These are phyloP conservation scores for Rhodotorula sp. DNA, from an alignment of 1,284 basidiomycete species.

Conservation along the genomic window DNA sequence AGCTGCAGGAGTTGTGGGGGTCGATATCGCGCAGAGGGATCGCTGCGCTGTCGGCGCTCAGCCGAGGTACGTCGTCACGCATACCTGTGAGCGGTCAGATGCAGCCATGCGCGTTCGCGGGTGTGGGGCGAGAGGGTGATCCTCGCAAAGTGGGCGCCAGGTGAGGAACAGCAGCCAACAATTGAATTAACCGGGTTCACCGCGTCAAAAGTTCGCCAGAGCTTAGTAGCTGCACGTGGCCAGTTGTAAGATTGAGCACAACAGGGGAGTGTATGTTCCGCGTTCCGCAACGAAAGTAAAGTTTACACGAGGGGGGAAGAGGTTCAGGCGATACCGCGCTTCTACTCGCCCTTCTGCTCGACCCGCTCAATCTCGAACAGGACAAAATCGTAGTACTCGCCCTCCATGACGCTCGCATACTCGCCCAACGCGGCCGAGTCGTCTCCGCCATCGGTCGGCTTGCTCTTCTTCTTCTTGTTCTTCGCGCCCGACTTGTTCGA, in stretches of 20 bases:
- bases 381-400: conserved; percentile 91
- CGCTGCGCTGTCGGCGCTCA: background rate
- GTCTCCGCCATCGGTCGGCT: conserved; percentile 44
- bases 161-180: too few species aligned
- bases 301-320: background rate
- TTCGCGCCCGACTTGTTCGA: conserved; percentile 52
- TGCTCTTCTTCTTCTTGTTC: conserved; percentile 51
- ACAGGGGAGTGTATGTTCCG: background rate
- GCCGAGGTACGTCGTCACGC: background rate
- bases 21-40: background rate
- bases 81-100: background rate
- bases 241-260: background rate
- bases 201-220: too few species aligned
- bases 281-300: background rate
- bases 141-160: too few species aligned
- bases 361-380: conserved; percentile 56
- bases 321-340: background rate
- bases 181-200: too few species aligned
- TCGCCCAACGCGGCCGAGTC: conserved; percentile 71
- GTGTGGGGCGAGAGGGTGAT: too few species aligned
- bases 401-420: conserved; percentile 84
- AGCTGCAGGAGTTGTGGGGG: background rate
- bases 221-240: too few species aligned
- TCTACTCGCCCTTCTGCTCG: conserved; percentile 15
- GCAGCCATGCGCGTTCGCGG: too few species aligned